Evolutionary conservation across 257 asterid species (phyloP), one percentile per base, ranked within the genome.

Genomic region (Fraxinus excelsior): DNA sequence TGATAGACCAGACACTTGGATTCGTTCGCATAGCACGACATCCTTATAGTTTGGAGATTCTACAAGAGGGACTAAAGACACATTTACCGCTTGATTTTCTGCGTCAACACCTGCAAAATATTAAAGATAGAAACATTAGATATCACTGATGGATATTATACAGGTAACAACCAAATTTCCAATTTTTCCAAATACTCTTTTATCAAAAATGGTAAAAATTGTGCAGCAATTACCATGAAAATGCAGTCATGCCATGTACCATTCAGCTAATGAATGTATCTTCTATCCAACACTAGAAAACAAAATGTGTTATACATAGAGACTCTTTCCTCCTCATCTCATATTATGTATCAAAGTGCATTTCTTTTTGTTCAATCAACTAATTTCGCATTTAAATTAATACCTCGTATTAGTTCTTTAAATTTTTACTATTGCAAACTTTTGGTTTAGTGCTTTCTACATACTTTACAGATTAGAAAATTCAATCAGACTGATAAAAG

Each of bases 1-100:
- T 73, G 98, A 89, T 31, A 88, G 72, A 77, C 98, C 97, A 56
- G 87, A 72, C 68, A 92, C 85, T 70, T 76, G 73, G 72, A 91
- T 86, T 31, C 98, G 96, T 42, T 91, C 92, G 62, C 97, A 94
- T 29, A 90, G 82, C 73, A 77, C 85, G 64, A 75, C 76, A 29
- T 84, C 87, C 72, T 86, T 83, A 40, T 90, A 83, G 19, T 74
- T 75, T 78, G 74, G 73, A 65, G 89, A 79, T 69, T 74, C 91
- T 67, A 76, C 76, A 18, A 82, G 80, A 76, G 77, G 80, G 5
- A 19, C 21, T 11, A 96, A 97, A 44, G 96, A 88, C 72, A 81
- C 92, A 81, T 83, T 88, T 21, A 89, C 84, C 73, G 85, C 90
- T 75, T 82, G 93, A 73, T 78, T 77, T 69, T 84, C 88, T 80